Evolutionary conservation across 1,139 yeast genomes (phyloP), one percentile per base, ranked within the genome.

Genomic region (Suhomyces atakaporum): DNA sequence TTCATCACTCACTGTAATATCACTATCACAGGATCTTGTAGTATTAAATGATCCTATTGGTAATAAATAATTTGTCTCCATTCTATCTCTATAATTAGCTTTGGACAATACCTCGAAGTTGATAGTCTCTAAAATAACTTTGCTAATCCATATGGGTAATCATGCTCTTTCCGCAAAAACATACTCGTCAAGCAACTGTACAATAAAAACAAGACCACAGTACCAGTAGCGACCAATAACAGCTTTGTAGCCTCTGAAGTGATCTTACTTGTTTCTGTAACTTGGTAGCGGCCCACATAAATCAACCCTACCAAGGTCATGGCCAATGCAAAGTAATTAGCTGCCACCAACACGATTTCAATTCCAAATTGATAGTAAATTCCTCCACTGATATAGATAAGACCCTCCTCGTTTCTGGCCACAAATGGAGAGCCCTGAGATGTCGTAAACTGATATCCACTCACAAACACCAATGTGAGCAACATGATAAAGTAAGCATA

Each of bases 311-410:
- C 46, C 8, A 75, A 40, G 5, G 69, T 40, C 1, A 58, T 37
- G 3, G 73, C 75, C 49, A 81, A 61, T 1, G 58, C 45, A 9
- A 70, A 45, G 51, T 84, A 85, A 36, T 69, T 61, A 3, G 55
- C 54, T 0, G 77, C 74, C 3, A 83, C 70, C 7, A 78, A 53
- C 5, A 77, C 51, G 2, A 80, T 69, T 54, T 84, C 94, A 4
- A 75, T 59, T 1, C 92, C 92, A 57, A 83, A 79, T 55, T 84
- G 92, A 63, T 78, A 79, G 40, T 72, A 75, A 6, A 61, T 57
- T 1, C 85, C 87, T 5, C 87, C 87, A 45, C 84, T 74, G 33
- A 80, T 75, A 46, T 65, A 69, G 56, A 82, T 69, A 25, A 77
- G 58, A 5, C 77, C 75, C 1, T 69, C 46, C 7, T 72, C 73